These are phyloP conservation scores for Prunus davidiana DNA, from an alignment of 306 rosid genomes.

Conservation along the genomic window DNA sequence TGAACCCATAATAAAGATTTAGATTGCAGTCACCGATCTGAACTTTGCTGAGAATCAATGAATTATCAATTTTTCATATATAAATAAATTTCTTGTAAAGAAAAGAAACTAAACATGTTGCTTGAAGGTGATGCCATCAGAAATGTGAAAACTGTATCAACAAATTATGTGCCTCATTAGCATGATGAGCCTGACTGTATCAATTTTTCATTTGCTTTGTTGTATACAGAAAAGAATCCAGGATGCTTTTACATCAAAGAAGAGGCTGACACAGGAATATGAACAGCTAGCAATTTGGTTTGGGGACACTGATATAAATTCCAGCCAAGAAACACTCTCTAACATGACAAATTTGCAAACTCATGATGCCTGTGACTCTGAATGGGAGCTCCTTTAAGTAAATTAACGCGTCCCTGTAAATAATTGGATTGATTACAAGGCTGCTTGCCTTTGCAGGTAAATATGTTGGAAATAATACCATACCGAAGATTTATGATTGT, in stretches of 20 bases:
- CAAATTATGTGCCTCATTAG: background rate
- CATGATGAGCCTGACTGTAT: background rate
- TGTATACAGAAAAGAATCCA: constrained; percentile 54
- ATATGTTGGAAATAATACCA: background rate
- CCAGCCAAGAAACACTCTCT: constrained; percentile 24
- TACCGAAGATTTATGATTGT: background rate
- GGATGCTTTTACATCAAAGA: constrained; percentile 70
- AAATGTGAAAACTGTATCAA: background rate
- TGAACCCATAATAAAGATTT: background rate
- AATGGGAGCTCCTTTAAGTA: constrained; percentile 77
- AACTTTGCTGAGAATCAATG: background rate
- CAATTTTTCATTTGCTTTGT: background rate
- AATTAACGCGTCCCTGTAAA: constrained; percentile 25
- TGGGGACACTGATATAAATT: constrained; percentile 55
- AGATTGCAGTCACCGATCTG: background rate
- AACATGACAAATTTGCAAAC: constrained; percentile 19
- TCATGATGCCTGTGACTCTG: constrained; percentile 52
- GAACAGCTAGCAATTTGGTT: constrained; percentile 86
- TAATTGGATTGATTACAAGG: constrained; percentile 17
- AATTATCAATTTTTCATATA: background rate
- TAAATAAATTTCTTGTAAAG: background rate
- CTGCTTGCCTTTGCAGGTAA: background rate
- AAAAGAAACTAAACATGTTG: background rate
- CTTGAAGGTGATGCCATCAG: background rate
- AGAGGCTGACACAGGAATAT: constrained; percentile 73